Percentiles rank a stretch among this genome's conserved stretches.
These are phyloP conservation scores for Celoporthe dispersa DNA, from an alignment of 2,329 filamentous ascomycete species.

Conservation along the genomic window DNA sequence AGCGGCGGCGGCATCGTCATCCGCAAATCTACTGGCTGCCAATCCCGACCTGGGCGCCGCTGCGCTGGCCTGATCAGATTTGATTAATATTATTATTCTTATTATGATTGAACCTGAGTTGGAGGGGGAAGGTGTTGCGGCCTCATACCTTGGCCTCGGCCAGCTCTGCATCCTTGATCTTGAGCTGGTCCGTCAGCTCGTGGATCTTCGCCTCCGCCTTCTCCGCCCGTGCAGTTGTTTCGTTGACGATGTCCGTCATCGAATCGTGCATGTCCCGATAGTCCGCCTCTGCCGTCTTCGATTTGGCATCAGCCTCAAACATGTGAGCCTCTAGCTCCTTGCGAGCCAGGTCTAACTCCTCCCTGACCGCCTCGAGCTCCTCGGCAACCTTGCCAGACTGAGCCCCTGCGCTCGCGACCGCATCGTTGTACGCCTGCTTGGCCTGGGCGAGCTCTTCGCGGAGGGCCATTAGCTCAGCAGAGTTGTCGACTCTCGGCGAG, in stretches of 20 bases:
- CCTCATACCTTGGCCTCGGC: conserved; percentile 60
- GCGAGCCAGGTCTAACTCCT: conserved; percentile 53
- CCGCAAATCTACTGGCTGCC: conserved; percentile 58
- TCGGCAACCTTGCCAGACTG: conserved; percentile 44
- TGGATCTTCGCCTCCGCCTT: conserved; percentile 52
- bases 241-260: conserved; percentile 63
- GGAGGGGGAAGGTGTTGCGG: conserved; percentile 11
- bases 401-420: conserved; percentile 39
- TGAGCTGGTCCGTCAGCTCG: conserved; percentile 59
- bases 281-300: conserved; percentile 62
- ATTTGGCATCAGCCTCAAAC: conserved; percentile 54
- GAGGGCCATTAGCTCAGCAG: conserved; percentile 56
- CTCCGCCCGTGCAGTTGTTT: conserved; percentile 58
- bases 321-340: conserved; percentile 60
- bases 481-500: conserved; percentile 47
- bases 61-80: conserved; percentile 48
- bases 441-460: conserved; percentile 52
- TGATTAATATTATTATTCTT: conserved; percentile 1
- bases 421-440: conserved; percentile 43
- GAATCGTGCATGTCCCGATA: conserved; percentile 68
- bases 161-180: conserved; percentile 67
- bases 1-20: conserved; percentile 36
- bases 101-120: not conserved
- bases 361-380: conserved; percentile 42
- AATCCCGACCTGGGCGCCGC: conserved; percentile 54